Conservation (phyloP, 345 rosid species). For the Bretschneidera sinensis region DNA sequence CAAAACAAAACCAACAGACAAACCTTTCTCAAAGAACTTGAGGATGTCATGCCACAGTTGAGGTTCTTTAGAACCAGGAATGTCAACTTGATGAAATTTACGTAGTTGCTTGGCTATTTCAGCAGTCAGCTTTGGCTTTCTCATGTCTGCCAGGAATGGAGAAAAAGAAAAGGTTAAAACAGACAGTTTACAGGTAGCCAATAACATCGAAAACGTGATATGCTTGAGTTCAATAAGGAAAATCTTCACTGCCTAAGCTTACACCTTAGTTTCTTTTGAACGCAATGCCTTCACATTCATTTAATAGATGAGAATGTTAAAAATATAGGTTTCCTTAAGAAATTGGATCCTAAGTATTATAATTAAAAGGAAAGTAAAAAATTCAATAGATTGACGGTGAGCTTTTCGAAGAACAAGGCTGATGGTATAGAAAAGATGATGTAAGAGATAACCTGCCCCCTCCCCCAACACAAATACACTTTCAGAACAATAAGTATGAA, state of each 20-base stretch:
- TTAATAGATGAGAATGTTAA: not conserved
- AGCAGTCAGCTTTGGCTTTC: conserved; percentile 67
- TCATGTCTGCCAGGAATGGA: conserved; percentile 54
- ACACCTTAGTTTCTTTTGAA: conserved; percentile 9
- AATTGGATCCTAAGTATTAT: not conserved
- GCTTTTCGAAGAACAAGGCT: not conserved
- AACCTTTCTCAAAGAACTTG: conserved; percentile 84
- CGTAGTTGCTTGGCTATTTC: conserved; percentile 83
- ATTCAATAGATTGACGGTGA: too few species aligned
- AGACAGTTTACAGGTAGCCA: too few species aligned
- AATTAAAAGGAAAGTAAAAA: conserved; percentile 33
- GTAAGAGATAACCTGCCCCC: not conserved
- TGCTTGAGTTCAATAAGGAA: not conserved
- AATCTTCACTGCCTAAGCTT: not conserved
- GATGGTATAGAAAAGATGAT: too few species aligned
- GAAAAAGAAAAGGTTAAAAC: too few species aligned
- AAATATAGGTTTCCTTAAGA: conserved; percentile 3
- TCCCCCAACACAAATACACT: not conserved
- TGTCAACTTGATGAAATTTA: conserved; percentile 72
- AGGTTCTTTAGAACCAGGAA: conserved; percentile 91
- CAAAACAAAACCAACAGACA: not conserved
- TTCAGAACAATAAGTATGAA: too few species aligned
- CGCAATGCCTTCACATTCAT: conserved; percentile 9
- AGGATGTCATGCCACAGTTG: conserved; percentile 85
- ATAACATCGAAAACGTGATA: conserved; percentile 1